Evolutionary conservation across 2,329 filamentous ascomycete species (phyloP), one percentile per base, ranked within the genome.

Genomic region (Claviceps spartinae): DNA sequence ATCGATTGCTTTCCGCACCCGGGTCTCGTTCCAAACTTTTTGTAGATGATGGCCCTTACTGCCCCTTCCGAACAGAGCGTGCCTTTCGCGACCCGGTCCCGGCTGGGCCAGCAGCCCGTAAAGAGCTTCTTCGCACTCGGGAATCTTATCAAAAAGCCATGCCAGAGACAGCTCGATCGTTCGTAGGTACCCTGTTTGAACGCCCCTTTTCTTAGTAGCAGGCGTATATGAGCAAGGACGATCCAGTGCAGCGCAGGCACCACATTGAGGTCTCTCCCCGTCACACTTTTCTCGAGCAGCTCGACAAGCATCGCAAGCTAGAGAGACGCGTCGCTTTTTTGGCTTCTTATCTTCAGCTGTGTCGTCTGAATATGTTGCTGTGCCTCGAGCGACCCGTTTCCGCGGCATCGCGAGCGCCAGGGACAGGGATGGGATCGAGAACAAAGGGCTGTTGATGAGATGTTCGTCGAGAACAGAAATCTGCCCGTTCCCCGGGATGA

Each of bases 131-230:
- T 86, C 82, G 47, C 73, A 75, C 9, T 75, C 78, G 14, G 78
- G 73, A 38, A 81, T 74, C 51, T 77, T 76, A 54, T 79, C 75
- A 54, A 87, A 83, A 1, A 85, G 68, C 72, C 81, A 81, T 13
- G 81, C 82, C 51, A 86, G 72, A 9, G 82, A 76, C 44, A 85
- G 66, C 64, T 90, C 86, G 18, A 90, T 71, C 0, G 83, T 84
- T 37, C 85, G 77, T 51, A 90, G 83, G 61, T 89, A 88, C 16
- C 86, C 86, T n/a, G 86, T 86, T 59, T 85, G 85, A 11, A 90
- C 79, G 4, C 86, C 86, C 56, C 86, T 75, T 64, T 88, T 88
- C 66, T 87, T 88, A 7, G 83, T 81, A 51, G 80, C 81, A 51
- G 83, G 76, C 55, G 84, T 80, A 63, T 89, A 90, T 16, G 82